Percentiles rank a stretch among this genome's conserved stretches.
These are phyloP conservation scores for Oryza punctata DNA, from an alignment of 176 grass and related monocot species.

Conservation along the genomic window DNA sequence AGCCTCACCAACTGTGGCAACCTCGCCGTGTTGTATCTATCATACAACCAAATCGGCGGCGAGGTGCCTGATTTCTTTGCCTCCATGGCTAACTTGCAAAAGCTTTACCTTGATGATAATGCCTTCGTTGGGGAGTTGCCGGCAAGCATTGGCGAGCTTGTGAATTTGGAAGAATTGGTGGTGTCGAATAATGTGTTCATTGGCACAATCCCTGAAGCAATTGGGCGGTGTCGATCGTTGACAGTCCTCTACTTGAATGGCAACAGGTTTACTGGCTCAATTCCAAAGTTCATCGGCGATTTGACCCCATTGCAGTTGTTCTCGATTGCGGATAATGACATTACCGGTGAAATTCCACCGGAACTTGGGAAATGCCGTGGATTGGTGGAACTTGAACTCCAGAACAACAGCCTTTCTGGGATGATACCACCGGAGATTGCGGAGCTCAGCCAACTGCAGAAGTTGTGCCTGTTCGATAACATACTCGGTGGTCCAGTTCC, in stretches of 20 bases:
- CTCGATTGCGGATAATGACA: conserved; percentile 24
- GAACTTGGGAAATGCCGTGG: conserved; percentile 32
- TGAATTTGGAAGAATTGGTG: conserved; percentile 25
- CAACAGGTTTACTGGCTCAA: conserved; percentile 41
- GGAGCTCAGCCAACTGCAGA: conserved; percentile 29
- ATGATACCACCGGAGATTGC: conserved; percentile 34
- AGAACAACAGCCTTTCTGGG: conserved; percentile 48
- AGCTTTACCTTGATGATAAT: conserved; percentile 42
- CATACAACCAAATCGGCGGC: conserved; percentile 40
- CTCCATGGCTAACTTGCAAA: conserved; percentile 28
- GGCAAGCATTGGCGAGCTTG: conserved; percentile 25
- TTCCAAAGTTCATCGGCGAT: conserved; percentile 33
- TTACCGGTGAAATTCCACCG: conserved; percentile 24
- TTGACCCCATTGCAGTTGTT: conserved; percentile 30
- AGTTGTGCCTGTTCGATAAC: conserved; percentile 50
- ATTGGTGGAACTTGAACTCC: conserved; percentile 39
- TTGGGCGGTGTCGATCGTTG: conserved; percentile 35
- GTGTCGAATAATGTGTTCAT: conserved; percentile 41
- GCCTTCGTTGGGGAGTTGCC: conserved; percentile 34
- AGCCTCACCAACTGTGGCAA: conserved; percentile 46
- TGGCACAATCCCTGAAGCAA: conserved; percentile 19
- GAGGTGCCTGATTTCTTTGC: conserved; percentile 42
- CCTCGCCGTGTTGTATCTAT: conserved; percentile 33
- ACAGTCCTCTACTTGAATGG: conserved; percentile 37
- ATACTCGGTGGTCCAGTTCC: conserved; percentile 41